Percentiles rank a stretch among this genome's conserved stretches.
These are phyloP conservation scores for Mycena citricolor DNA, from an alignment of 1,284 basidiomycete genomes.

Conservation along the genomic window DNA sequence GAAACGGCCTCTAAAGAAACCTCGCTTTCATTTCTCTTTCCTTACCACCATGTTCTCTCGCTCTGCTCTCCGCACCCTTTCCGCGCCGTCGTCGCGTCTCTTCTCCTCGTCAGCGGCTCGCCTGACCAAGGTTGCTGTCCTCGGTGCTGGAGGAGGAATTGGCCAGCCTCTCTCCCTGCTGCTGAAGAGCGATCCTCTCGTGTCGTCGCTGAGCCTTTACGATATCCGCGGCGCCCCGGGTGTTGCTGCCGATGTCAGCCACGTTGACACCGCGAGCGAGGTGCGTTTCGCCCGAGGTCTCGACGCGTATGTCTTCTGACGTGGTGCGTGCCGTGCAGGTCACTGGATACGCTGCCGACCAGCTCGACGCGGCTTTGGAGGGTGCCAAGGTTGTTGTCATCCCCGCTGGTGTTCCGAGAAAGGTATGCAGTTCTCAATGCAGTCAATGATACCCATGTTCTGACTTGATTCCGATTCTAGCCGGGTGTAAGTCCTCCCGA, in stretches of 20 bases:
- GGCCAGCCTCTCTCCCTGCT: constrained; percentile 89
- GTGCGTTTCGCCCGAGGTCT: constrained; percentile 41
- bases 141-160: constrained; percentile 92
- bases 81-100: constrained; percentile 51
- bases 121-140: constrained; percentile 83
- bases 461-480: no score
- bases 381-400: constrained; percentile 92
- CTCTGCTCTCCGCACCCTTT: constrained; percentile 47
- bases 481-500: no score
- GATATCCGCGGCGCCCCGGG: constrained; percentile 92
- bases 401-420: constrained; percentile 95
- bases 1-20: no score
- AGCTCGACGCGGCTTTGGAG: constrained; percentile 84
- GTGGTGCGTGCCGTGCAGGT: constrained; percentile 48
- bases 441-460: no score
- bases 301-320: constrained; percentile 7
- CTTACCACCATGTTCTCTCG: constrained; percentile 53
- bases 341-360: constrained; percentile 77
- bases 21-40: constrained; percentile 13
- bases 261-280: constrained; percentile 89
- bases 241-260: constrained; percentile 91
- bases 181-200: constrained; percentile 83
- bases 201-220: constrained; percentile 78
- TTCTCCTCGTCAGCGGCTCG: constrained; percentile 80
- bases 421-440: constrained; percentile 58